phyloP scores from a whole-genome alignment of 2,329 filamentous ascomycete genomes.

The Diaporthe caulivora region DNA sequence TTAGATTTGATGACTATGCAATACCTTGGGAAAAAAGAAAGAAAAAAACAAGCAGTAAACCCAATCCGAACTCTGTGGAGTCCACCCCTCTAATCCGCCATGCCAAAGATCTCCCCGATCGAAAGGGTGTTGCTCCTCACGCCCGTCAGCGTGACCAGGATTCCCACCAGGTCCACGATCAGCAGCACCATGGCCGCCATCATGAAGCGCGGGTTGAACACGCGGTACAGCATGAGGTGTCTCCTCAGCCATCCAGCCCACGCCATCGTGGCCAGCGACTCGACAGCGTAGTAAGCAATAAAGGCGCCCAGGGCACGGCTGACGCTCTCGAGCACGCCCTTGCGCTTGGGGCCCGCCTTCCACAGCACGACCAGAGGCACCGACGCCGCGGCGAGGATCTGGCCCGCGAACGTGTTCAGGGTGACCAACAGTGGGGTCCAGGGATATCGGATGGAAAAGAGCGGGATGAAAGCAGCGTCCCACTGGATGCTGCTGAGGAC shows the following conservation, averaged over 20 bases:
- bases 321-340: conserved; percentile 76
- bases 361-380: conserved; percentile 88
- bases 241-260: conserved; percentile 90
- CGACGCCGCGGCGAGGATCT: conserved; percentile 83
- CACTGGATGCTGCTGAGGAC: conserved; percentile 90
- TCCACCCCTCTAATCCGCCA: conserved; percentile 61
- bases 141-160: conserved; percentile 79
- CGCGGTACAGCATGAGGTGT: conserved; percentile 96
- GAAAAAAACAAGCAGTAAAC: too few species aligned
- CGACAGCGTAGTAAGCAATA: conserved; percentile 83
- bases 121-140: conserved; percentile 82
- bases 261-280: conserved; percentile 87
- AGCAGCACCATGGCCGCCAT: conserved; percentile 78
- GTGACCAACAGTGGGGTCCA: conserved; percentile 86
- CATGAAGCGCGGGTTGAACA: conserved; percentile 94
- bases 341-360: conserved; percentile 85
- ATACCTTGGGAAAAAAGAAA: too few species aligned
- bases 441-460: conserved; percentile 86
- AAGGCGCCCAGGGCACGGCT: conserved; percentile 81
- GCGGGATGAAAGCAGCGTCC: conserved; percentile 93
- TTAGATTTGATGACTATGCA: conserved; percentile 2
- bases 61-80: neutral
- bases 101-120: conserved; percentile 91
- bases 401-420: conserved; percentile 90
- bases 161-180: conserved; percentile 80